Percentiles rank a stretch among this genome's conserved stretches.
Evolutionary conservation across 2,329 filamentous ascomycete species (phyloP).

Genomic region (Penicillium sp.): DNA sequence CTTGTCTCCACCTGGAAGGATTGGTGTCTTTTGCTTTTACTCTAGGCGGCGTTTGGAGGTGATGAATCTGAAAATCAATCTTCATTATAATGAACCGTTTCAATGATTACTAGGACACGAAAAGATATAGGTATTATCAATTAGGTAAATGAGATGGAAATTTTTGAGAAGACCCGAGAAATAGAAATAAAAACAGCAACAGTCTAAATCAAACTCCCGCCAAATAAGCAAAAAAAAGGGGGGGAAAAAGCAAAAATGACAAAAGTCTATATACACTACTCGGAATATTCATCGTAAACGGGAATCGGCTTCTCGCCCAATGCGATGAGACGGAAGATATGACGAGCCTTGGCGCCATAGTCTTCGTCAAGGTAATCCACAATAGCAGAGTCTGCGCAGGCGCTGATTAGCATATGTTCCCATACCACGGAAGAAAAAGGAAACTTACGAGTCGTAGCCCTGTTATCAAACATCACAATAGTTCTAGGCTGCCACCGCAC

Average conservation of each 20-base stretch:
- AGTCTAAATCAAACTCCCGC: conserved; percentile 7
- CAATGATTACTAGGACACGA: not conserved
- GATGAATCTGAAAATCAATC: not conserved
- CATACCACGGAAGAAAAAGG: not conserved
- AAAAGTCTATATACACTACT: conserved; percentile 24
- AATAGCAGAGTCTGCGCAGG: conserved; percentile 47
- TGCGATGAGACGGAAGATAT: conserved; percentile 53
- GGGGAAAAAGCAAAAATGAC: not conserved
- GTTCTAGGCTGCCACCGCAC: conserved; percentile 52
- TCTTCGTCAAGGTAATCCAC: conserved; percentile 53
- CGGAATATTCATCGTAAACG: conserved; percentile 38
- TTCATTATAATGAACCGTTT: not conserved
- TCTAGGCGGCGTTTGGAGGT: conserved; percentile 8
- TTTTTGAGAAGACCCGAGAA: not conserved
- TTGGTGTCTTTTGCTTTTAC: conserved; percentile 7
- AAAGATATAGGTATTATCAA: not conserved
- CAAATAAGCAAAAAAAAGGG: not conserved
- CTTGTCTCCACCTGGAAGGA: conserved; percentile 1
- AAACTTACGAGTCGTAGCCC: conserved; percentile 48
- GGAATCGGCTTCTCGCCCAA: conserved; percentile 53
- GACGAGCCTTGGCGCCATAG: conserved; percentile 47
- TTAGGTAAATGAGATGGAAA: not conserved
- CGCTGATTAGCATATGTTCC: conserved; percentile 12
- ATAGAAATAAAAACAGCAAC: not conserved
- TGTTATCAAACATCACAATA: conserved; percentile 54